phyloP scores from a whole-genome alignment of 2,329 filamentous ascomycete genomes.

The Talaromyces sp. region DNA sequence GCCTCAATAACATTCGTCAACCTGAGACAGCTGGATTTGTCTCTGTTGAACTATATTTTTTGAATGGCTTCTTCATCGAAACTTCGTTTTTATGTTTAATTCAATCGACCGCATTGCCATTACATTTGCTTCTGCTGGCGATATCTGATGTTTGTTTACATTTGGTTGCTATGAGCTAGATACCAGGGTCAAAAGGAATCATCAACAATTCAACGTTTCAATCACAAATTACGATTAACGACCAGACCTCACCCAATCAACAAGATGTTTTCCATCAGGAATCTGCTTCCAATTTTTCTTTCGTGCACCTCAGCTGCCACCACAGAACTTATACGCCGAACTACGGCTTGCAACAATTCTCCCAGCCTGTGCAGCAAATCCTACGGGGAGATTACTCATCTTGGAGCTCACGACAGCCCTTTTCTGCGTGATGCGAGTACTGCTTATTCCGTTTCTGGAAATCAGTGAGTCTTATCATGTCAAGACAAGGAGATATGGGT shows the following conservation, averaged over 20 bases:
- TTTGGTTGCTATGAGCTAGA: background rate
- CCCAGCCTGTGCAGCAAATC: constrained; percentile 65
- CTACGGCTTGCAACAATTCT: constrained; percentile 73
- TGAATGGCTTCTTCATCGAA: background rate
- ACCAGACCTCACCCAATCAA: background rate
- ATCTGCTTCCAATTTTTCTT: constrained; percentile 30
- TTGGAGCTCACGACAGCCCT: constrained; percentile 71
- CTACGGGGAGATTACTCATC: constrained; percentile 74
- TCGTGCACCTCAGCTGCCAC: constrained; percentile 27
- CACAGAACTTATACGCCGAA: constrained; percentile 26
- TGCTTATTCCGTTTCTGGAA: constrained; percentile 61
- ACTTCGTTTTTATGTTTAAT: background rate
- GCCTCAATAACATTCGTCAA: constrained; percentile 10
- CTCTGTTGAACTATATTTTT: background rate
- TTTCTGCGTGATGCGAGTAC: constrained; percentile 66
- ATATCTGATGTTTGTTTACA: constrained; percentile 7
- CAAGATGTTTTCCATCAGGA: constrained; percentile 28
- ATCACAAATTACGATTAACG: background rate
- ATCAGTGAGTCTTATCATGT: constrained; percentile 55
- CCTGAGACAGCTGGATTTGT: constrained; percentile 5
- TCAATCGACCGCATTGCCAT: too few species aligned
- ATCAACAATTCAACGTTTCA: background rate
- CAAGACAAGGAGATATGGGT: background rate
- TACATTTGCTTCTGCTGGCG: background rate
- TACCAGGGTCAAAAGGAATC: too few species aligned